phyloP scores from a whole-genome alignment of 78 protist genomes.

The Dictyostelium citrinum region DNA sequence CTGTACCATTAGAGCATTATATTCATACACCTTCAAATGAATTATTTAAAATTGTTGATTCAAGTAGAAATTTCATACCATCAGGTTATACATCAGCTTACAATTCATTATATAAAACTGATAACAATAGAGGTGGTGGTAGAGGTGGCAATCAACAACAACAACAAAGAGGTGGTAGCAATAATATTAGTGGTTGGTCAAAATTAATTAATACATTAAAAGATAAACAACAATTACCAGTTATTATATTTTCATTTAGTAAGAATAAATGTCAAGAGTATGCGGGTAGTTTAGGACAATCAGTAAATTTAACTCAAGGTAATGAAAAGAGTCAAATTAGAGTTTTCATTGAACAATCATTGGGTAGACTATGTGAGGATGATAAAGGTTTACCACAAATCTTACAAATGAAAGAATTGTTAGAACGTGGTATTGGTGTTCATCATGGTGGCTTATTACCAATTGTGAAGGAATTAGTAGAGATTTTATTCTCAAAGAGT shows the following conservation, averaged over 20 bases:
- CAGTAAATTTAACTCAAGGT: constrained; percentile 82
- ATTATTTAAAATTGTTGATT: constrained; percentile 65
- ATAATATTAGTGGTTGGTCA: constrained; percentile 61
- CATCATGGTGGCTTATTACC: constrained; percentile 99
- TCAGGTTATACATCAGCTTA: constrained; percentile 36
- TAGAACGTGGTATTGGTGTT: constrained; percentile 95
- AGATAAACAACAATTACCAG: constrained; percentile 82
- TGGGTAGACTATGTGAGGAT: constrained; percentile 74
- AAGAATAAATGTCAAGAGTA: constrained; percentile 87
- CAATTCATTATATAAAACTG: constrained; percentile 1
- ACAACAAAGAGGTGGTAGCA: not conserved
- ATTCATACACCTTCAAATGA: constrained; percentile 69
- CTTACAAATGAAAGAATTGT: constrained; percentile 55
- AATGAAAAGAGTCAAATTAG: constrained; percentile 83
- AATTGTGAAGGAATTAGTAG: constrained; percentile 95
- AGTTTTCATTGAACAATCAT: constrained; percentile 66
- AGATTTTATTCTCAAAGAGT: constrained; percentile 94
- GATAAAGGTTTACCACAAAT: constrained; percentile 87
- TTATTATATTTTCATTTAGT: constrained; percentile 89
- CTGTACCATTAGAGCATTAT: constrained; percentile 95
- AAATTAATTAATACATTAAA: constrained; percentile 56
- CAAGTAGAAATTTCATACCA: constrained; percentile 10
- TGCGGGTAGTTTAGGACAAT: constrained; percentile 51
- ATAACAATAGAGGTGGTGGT: not conserved
- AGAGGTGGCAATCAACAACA: not conserved